These are phyloP conservation scores for Adansonia gregorii DNA, from an alignment of 441 rosid species.

Conservation along the genomic window DNA sequence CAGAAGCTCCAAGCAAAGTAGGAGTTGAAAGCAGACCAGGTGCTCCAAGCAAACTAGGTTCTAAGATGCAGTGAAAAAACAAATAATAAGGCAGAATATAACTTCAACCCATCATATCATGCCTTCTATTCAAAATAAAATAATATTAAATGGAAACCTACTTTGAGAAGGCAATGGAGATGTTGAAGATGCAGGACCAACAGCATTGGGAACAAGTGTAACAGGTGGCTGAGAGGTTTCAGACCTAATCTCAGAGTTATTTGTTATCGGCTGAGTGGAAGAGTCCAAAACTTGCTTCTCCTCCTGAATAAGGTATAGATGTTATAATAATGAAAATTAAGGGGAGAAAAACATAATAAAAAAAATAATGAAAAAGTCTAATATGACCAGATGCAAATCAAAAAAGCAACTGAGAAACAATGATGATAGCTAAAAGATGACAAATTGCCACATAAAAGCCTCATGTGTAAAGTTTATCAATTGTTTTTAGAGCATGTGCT, in stretches of 20 bases:
- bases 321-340: slow-evolving; percentile 23
- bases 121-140: slow-evolving; percentile 11
- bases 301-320: slow-evolving; percentile 37
- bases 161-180: slow-evolving; percentile 59
- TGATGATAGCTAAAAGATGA: background rate
- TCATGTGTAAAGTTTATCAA: background rate
- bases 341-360: slow-evolving; percentile 10
- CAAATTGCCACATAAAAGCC: background rate
- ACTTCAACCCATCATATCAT: background rate
- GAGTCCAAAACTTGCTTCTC: slow-evolving; percentile 53
- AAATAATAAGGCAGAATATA: slow-evolving; percentile 18
- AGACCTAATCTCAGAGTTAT: slow-evolving; percentile 49
- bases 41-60: slow-evolving; percentile 79
- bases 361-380: background rate
- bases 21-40: slow-evolving; percentile 33
- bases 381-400: background rate
- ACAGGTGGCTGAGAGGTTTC: slow-evolving; percentile 56
- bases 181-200: slow-evolving; percentile 42
- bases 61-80: slow-evolving; percentile 41
- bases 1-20: slow-evolving; percentile 60
- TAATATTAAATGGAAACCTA: slow-evolving; percentile 33
- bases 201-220: slow-evolving; percentile 31
- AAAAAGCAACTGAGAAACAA: background rate
- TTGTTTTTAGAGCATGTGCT: background rate
- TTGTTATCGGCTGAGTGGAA: slow-evolving; percentile 40